These are phyloP conservation scores for Tripterygium wilfordii DNA, from an alignment of 177 flowering plant species.

Conservation along the genomic window DNA sequence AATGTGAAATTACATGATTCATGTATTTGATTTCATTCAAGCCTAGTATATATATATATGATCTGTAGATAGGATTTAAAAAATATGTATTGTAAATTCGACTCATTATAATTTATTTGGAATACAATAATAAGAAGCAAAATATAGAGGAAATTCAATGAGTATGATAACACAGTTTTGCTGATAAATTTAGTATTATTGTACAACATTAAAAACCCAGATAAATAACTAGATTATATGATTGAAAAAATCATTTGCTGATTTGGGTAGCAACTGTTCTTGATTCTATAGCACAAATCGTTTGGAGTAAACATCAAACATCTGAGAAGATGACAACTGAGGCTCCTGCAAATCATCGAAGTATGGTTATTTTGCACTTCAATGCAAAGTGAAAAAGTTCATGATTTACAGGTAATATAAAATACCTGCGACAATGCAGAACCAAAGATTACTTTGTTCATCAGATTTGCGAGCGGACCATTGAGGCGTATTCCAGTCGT, in stretches of 20 bases:
- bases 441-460: slow-evolving; percentile 17
- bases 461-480: slow-evolving; percentile 27
- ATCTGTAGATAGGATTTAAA: no score
- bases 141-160: no score
- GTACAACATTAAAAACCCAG: background rate
- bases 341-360: slow-evolving; percentile 52
- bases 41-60: background rate
- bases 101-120: no score
- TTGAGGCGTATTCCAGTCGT: slow-evolving; percentile 17
- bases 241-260: background rate
- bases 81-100: no score
- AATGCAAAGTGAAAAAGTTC: background rate
- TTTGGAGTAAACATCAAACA: slow-evolving; percentile 40
- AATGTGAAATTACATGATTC: background rate
- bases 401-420: background rate
- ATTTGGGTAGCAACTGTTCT: no score
- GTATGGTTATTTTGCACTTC: background rate
- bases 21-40: background rate
- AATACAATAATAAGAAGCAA: no score
- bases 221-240: no score
- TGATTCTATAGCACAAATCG: slow-evolving; percentile 25
- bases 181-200: no score
- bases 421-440: slow-evolving; percentile 24
- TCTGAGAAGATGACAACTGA: slow-evolving; percentile 54
- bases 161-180: no score